Conservation (phyloP, 306 rosid species). For the Boehmeria nivea region DNA sequence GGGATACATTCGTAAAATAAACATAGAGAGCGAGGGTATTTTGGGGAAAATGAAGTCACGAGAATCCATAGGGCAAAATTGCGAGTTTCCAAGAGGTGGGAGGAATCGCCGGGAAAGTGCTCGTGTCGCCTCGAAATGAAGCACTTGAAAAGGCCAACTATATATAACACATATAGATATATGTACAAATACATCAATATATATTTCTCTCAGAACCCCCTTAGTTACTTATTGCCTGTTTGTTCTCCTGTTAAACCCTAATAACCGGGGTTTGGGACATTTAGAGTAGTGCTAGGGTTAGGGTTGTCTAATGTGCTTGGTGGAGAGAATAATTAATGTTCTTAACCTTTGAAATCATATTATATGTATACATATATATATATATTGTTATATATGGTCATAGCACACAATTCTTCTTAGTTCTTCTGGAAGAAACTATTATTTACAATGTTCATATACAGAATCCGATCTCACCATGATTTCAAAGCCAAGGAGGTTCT, state of each 20-base stretch:
- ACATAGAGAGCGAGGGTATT: slow-evolving; percentile 24
- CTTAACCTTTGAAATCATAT: too few species aligned
- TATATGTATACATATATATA: too few species aligned
- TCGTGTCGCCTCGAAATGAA: slow-evolving; percentile 95
- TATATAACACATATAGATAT: slow-evolving; percentile 10
- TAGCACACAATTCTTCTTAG: too few species aligned
- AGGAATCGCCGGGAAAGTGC: slow-evolving; percentile 97
- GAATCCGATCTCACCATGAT: too few species aligned
- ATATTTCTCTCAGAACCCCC: background rate
- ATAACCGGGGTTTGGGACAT: background rate
- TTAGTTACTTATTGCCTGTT: too few species aligned
- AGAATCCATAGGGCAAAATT: slow-evolving; percentile 47
- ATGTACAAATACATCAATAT: background rate
- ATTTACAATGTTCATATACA: too few species aligned
- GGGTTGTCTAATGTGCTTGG: slow-evolving; percentile 3
- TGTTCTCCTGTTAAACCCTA: background rate
- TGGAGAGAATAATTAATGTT: background rate
- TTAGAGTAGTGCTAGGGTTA: background rate
- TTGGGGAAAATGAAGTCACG: slow-evolving; percentile 40
- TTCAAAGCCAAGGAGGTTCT: too few species aligned
- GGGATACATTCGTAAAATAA: background rate
- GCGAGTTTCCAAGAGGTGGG: slow-evolving; percentile 65
- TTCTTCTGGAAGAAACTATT: too few species aligned
- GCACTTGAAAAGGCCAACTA: slow-evolving; percentile 40
- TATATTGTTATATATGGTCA: too few species aligned